Base-by-base conservation (phyloP, 2,329 filamentous ascomycete species). In the Drechslerella stenobrocha region DNA sequence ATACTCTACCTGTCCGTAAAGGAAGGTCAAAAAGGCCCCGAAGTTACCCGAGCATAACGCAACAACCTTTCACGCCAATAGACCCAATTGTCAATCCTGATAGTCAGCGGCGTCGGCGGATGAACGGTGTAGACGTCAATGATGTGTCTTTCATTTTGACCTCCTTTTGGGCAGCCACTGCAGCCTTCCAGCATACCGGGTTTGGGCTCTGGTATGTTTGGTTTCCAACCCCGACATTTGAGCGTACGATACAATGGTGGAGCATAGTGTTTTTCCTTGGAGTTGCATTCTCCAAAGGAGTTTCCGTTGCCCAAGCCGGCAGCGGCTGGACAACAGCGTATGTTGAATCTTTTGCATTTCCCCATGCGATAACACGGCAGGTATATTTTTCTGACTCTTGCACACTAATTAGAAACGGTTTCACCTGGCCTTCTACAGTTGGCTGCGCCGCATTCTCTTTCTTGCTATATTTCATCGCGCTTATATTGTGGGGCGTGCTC, bases 401-500 rank as follows among this genome's bases (percentile, higher is more conserved):
- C 40, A 48, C 28, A 52, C 28, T 22, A 52, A 34, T 4, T 52
- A 67, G 63, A 13, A 50, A 53, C 37, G 55, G 55, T 13, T 26
- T 67, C 15, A 48, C 60, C 15, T 67, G 63, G 63, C 13, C 42
- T 47, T 55, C 50, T 13, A 67, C 44, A 8, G 40, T 67, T n/a
- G 63, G 55, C 22, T 67, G 50, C 11, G 24, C 34, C 22, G 24
- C 51, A 13, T 51, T 28, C n/a, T 67, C 63, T 1, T 67, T 67
- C 26, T 44, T 67, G 15, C 34, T 67, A 52, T 67, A 67, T 44
- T 67, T 67, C 22, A 45, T 67, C 18, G 63, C 51, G 8, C 63
- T 67, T 42, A 40, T 67, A 9, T 34, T 67, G 42, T 67, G 63
- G 63, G 63, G 63, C 5, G 63, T 67, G 13, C 50, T 67, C 32